Base-by-base conservation (phyloP, 2,329 filamentous ascomycete species). In the Ascochyta koolunga region DNA sequence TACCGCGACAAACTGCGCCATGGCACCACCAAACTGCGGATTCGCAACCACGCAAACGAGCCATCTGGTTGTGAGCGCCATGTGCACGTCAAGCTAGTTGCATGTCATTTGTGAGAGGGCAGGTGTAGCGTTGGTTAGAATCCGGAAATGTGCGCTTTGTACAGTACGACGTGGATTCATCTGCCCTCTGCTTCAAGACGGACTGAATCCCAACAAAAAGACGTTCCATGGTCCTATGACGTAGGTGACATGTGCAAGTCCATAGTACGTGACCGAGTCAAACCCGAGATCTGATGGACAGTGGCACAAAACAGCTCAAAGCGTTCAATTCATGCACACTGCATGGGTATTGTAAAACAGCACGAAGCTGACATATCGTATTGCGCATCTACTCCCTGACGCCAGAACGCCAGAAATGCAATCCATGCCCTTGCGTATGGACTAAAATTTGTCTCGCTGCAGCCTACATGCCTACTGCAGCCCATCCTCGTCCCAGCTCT, bases 401-500 rank as follows among this genome's bases (percentile, higher is more conserved):
- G 24, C 48, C 49, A 27, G 31, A 50, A 54, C 51, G 18, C 51
- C 51, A 24, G 24, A 40, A 41, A 54, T 54, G 51, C 51, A 29
- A 27, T 9, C 9, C 25, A 27, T 10, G 25, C 9, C 25, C 10
- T 10, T 11, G 25, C 10, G 27, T 19, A 15, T 15, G 13, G 18
- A 11, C 18, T 39, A n/a, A n/a, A n/a, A n/a, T n/a, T n/a, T n/a
- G n/a, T n/a, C n/a, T n/a, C n/a, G n/a, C n/a, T n/a, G 37, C 21
- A 36, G 35, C 35, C n/a, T 39, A 19, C 4, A 8, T 16, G 32
- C 36, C 50, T 55, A 62, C 58, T 54, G 61, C 60, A 67, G 35
- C 0, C 76, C 79, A 3, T 79, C 77, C 11, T 79, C 79, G 69
- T 96, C 95, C 68, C 97, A 82, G 2, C 86, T 88, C 72, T 97